A percentile compares a stretch with the other conserved stretches of the same genome.
phyloP scores from a whole-genome alignment of 2,329 filamentous ascomycete genomes.

The Pyricularia pennisetigena region DNA sequence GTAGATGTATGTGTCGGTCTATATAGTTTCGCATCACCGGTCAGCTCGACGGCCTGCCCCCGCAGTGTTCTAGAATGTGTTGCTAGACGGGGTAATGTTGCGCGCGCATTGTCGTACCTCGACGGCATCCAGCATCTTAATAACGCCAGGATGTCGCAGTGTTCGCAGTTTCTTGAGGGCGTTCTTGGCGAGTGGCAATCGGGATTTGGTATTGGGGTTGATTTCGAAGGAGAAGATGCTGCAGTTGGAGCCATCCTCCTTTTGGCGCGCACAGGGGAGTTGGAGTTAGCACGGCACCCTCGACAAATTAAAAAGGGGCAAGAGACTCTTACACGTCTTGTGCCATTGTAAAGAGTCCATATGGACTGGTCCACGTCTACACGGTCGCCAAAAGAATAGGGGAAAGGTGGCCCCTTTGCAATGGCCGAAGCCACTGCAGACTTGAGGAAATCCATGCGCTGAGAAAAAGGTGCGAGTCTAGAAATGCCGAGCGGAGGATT shows the following conservation, averaged over 20 bases:
- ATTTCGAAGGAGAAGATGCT: constrained; percentile 97
- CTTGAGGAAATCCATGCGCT: constrained; percentile 88
- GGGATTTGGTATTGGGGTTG: constrained; percentile 69
- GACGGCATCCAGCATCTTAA: constrained; percentile 88
- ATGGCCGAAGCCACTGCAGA: constrained; percentile 96
- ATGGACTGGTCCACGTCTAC: constrained; percentile 90
- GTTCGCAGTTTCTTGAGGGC: constrained; percentile 90
- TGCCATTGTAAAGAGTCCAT: constrained; percentile 94
- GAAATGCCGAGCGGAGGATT: not conserved
- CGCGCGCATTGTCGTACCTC: constrained; percentile 48
- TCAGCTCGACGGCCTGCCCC: not conserved
- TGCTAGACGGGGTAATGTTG: not conserved
- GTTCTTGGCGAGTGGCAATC: constrained; percentile 81
- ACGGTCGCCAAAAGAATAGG: constrained; percentile 85
- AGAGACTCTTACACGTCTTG: constrained; percentile 58
- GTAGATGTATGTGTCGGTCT: constrained; percentile 93
- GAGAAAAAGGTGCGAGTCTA: not conserved
- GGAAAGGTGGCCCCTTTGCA: constrained; percentile 85
- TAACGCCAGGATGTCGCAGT: constrained; percentile 84
- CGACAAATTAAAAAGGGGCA: not conserved
- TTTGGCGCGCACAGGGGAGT: constrained; percentile 5
- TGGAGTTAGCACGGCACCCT: not conserved
- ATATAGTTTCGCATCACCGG: constrained; percentile 1
- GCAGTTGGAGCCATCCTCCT: constrained; percentile 92
- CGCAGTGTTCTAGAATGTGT: not conserved